Conservation (phyloP, 2,329 filamentous ascomycete genomes). For the Phialocephala sp. region DNA sequence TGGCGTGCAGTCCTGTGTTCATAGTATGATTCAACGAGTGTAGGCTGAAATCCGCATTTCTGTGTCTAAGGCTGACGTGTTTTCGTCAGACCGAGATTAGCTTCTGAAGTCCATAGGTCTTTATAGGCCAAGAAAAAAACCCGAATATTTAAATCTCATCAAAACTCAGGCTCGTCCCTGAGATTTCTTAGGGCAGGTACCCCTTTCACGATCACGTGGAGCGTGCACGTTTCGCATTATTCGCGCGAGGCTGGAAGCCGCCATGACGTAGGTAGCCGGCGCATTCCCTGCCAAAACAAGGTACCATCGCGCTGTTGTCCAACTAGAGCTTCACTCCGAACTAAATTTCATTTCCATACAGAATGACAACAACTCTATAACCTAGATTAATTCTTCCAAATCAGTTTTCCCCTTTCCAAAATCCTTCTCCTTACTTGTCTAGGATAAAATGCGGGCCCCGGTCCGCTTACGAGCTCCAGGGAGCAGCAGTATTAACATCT, state of each 20-base stretch:
- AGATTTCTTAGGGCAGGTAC: too few relatives aligned
- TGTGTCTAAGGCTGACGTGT: too few relatives aligned
- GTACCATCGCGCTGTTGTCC: not conserved
- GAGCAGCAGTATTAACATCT: slow-evolving; percentile 12
- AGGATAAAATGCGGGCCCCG: not conserved
- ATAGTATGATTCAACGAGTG: too few relatives aligned
- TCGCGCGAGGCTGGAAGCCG: not conserved
- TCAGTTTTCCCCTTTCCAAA: not conserved
- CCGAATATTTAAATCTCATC: too few relatives aligned
- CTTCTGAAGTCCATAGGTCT: too few relatives aligned
- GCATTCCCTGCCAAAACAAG: not conserved
- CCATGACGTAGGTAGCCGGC: not conserved
- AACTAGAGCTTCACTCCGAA: not conserved
- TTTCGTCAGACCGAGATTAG: not conserved
- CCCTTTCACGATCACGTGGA: not conserved
- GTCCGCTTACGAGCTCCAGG: not conserved
- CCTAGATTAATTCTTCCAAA: not conserved
- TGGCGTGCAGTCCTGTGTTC: not conserved
- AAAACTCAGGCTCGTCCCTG: too few relatives aligned
- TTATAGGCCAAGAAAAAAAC: too few relatives aligned
- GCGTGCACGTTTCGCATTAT: slow-evolving; percentile 2
- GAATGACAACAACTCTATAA: not conserved
- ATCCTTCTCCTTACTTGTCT: not conserved
- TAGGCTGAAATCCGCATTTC: too few relatives aligned
- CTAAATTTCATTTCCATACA: not conserved